These are phyloP conservation scores for Aechmea fasciata DNA, from an alignment of 176 grass and related monocot genomes.

Conservation along the genomic window DNA sequence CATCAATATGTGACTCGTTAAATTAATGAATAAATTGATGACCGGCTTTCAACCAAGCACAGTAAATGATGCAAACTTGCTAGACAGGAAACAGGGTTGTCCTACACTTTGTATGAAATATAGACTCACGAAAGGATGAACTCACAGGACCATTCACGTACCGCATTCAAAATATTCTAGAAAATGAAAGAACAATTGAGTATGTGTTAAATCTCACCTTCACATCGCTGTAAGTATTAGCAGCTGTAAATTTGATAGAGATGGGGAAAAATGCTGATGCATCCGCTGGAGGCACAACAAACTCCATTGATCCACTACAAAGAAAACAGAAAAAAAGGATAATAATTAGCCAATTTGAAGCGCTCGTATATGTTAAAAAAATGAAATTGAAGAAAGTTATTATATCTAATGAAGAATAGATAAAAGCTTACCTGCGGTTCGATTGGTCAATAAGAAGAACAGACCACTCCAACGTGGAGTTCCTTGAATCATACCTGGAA, in stretches of 20 bases:
- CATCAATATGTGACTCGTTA: no score
- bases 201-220: conserved; percentile 47
- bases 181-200: not conserved
- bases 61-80: no score
- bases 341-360: not conserved
- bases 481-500: conserved; percentile 75
- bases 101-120: no score
- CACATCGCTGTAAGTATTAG: conserved; percentile 62
- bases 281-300: conserved; percentile 60
- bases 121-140: no score
- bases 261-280: conserved; percentile 75
- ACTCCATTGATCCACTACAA: conserved; percentile 84
- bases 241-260: conserved; percentile 55
- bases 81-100: no score
- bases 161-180: not conserved
- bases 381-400: not conserved
- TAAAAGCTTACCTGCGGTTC: conserved; percentile 48
- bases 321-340: conserved; percentile 11
- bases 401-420: not conserved
- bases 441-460: conserved; percentile 81
- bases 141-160: not conserved
- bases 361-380: not conserved
- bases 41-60: no score
- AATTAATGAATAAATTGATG: no score
- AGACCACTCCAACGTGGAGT: conserved; percentile 68